phyloP scores from a whole-genome alignment of 495 filamentous ascomycete genomes.

The Aspergillus nidulans region DNA sequence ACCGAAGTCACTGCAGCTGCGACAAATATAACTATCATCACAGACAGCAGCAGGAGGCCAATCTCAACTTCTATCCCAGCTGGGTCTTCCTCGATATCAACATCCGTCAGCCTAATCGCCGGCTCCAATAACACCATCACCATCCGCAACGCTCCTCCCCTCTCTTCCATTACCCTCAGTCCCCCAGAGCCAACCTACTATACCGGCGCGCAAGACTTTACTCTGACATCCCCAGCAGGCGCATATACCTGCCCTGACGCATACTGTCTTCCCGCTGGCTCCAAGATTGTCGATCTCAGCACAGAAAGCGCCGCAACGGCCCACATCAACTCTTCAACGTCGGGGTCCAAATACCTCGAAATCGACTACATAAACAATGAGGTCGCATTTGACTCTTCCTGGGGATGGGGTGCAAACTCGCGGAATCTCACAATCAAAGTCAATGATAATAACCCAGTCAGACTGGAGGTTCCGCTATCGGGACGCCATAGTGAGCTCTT shows the following conservation, averaged over 20 bases:
- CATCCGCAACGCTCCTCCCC: conserved; percentile 18
- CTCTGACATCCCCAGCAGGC: conserved; percentile 27
- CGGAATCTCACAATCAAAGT: conserved; percentile 45
- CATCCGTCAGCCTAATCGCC: conserved; percentile 23
- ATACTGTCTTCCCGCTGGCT: conserved; percentile 36
- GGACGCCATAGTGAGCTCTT: conserved; percentile 45
- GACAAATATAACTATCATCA: conserved; percentile 8
- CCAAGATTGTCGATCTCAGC: conserved; percentile 35
- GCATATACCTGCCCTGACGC: conserved; percentile 27
- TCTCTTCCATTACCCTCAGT: conserved; percentile 23
- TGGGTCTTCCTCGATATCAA: conserved; percentile 12
- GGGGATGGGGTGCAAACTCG: conserved; percentile 39
- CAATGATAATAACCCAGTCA: conserved; percentile 34
- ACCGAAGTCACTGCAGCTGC: background rate
- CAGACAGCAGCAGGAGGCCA: background rate
- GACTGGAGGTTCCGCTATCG: conserved; percentile 45
- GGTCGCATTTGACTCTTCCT: conserved; percentile 40
- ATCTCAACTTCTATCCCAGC: conserved; percentile 1
- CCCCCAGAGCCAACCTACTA: conserved; percentile 34
- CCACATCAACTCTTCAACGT: conserved; percentile 25
- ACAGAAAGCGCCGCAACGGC: conserved; percentile 22
- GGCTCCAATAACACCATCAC: conserved; percentile 29
- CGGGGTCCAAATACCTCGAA: conserved; percentile 34
- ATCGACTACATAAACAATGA: conserved; percentile 52
- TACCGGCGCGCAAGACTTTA: conserved; percentile 27